Conservation (phyloP, 768 basidiomycete species). For the Leccinum truebloodii region DNA sequence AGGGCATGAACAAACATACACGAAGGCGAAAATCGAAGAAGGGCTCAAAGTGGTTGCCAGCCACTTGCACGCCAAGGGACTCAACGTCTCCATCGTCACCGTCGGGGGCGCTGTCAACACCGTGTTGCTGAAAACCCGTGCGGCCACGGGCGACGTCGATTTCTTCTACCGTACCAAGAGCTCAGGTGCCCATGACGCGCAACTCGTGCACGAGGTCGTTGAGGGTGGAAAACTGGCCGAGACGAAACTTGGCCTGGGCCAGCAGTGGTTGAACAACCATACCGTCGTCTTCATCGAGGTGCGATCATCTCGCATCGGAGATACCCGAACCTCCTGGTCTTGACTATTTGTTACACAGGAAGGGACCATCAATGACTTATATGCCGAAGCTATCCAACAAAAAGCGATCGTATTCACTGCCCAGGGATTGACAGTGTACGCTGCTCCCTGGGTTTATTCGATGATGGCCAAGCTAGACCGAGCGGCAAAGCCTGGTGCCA, state of each 20-base stretch:
- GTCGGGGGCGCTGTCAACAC: slow-evolving; percentile 15
- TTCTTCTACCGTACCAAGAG: slow-evolving; percentile 13
- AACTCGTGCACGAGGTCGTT: background rate
- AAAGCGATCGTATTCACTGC: slow-evolving; percentile 6
- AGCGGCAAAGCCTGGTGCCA: slow-evolving; percentile 5
- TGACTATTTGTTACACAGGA: slow-evolving; percentile 1
- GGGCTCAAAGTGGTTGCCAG: slow-evolving; percentile 7
- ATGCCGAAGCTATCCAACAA: slow-evolving; percentile 4
- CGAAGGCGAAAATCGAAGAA: slow-evolving; percentile 6
- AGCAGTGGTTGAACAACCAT: slow-evolving; percentile 15
- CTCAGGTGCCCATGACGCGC: background rate
- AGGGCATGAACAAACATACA: slow-evolving; percentile 5
- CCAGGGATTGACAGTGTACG: slow-evolving; percentile 13
- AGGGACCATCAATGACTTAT: background rate
- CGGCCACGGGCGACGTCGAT: slow-evolving; percentile 13
- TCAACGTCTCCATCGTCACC: slow-evolving; percentile 7
- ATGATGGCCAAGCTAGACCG: slow-evolving; percentile 15
- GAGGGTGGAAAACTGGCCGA: slow-evolving; percentile 2
- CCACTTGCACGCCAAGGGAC: slow-evolving; percentile 2
- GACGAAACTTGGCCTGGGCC: background rate
- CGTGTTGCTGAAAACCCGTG: slow-evolving; percentile 5
- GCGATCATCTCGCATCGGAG: background rate
- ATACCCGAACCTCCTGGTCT: background rate
- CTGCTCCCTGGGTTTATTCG: slow-evolving; percentile 12
- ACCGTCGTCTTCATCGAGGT: slow-evolving; percentile 11